Base-by-base conservation (phyloP, 1,284 basidiomycete genomes). In the Marasmius tenuissimus region DNA sequence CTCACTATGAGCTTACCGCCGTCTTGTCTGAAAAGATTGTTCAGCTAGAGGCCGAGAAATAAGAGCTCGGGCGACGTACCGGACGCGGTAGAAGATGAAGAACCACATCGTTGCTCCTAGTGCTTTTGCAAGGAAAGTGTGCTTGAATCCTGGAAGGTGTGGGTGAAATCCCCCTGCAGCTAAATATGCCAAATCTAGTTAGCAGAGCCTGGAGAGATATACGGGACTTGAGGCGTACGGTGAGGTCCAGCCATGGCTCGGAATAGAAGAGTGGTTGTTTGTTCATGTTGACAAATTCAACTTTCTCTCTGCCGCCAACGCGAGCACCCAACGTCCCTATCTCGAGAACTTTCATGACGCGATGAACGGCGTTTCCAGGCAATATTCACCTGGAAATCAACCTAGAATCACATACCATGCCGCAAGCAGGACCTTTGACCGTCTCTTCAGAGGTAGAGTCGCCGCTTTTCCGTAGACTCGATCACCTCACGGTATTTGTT, bases 61-160 rank as follows among this genome's bases (percentile, higher is more conserved):
- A 4, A 56, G 53, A 56, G 50, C 34, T 50, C n/a, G 45, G 11
- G 11, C 22, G 16, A 83, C 91, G 74, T 71, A 96, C 94, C 94
- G 83, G 66, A 92, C 89, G 63, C 94, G 88, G 78, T 96, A 97
- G 81, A 97, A 96, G 75, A 97, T 93, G 83, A 96, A 97, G 87
- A 97, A 97, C 94, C 94, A 97, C 94, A 97, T 97, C 48, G 88
- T 86, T 42, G 94, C 94, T 61, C 94, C 95, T 61, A 97, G 81
- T 57, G 87, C 85, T 76, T 95, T 96, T 47, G 91, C 85, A 39
- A 96, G 82, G 73, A 94, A 85, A 64, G 85, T 86, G 76, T 94
- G 86, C 71, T 83, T 85, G 69, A 88, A 81, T 22, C 90, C 87
- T 47, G 93, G 92, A 45, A 94, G 81, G 74, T 94, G 93, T 47